Evolutionary conservation across 129 eudicot species (phyloP).

Genomic region (Pseudognaphalium luteoalbum): DNA sequence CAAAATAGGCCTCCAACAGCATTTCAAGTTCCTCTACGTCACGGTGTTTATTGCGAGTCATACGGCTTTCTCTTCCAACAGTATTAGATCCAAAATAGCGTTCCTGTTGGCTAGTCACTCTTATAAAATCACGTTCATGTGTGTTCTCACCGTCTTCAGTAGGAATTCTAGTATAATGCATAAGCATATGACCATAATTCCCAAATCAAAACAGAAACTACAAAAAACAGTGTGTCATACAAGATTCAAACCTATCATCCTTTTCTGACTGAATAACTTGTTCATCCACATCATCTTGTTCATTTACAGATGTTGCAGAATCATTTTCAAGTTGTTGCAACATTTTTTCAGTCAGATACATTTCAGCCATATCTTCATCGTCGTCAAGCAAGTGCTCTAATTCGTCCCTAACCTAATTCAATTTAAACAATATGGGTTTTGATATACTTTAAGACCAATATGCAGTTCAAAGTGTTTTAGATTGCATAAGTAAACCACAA

Average conservation of each 20-base stretch:
- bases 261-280: slow-evolving; percentile 40
- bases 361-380: slow-evolving; percentile 98
- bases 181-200: background rate
- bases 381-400: slow-evolving; percentile 88
- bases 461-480: background rate
- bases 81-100: slow-evolving; percentile 40
- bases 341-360: slow-evolving; percentile 88
- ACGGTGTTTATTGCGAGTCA: slow-evolving; percentile 65
- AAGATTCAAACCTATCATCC: slow-evolving; percentile 47
- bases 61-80: slow-evolving; percentile 49
- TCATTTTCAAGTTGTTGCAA: slow-evolving; percentile 54
- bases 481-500: background rate
- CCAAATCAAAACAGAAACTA: background rate
- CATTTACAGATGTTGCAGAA: slow-evolving; percentile 48
- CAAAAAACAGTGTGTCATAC: background rate
- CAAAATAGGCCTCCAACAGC: slow-evolving; percentile 88
- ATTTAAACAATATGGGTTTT: slow-evolving; percentile 19
- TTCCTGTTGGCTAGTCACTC: slow-evolving; percentile 42
- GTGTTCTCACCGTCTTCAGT: slow-evolving; percentile 44
- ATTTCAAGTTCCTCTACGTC: slow-evolving; percentile 91
- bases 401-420: slow-evolving; percentile 68
- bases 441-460: background rate
- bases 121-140: slow-evolving; percentile 37
- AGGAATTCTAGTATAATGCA: slow-evolving; percentile 39
- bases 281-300: slow-evolving; percentile 57